Conservation (phyloP, 2,329 filamentous ascomycete genomes). For the Fusarium siculi region DNA sequence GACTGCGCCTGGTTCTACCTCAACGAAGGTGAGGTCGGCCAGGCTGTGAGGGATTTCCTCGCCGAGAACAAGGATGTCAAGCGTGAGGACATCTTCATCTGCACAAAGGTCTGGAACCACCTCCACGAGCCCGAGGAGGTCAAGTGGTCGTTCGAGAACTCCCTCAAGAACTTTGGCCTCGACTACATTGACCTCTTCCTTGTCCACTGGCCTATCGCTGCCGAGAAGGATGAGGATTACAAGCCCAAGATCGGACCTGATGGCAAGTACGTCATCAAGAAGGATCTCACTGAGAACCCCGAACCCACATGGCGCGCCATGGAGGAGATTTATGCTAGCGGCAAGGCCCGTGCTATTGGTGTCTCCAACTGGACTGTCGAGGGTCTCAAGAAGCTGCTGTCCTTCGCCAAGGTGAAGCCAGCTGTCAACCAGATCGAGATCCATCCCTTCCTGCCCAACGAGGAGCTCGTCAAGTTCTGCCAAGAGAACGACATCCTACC, state of each 20-base stretch:
- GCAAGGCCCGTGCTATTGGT: conserved; percentile 59
- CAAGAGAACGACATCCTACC: conserved; percentile 61
- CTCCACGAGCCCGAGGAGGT: conserved; percentile 61
- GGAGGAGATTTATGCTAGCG: conserved; percentile 57
- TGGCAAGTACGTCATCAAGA: conserved; percentile 61
- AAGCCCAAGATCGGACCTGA: conserved; percentile 57
- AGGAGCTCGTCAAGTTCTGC: conserved; percentile 64
- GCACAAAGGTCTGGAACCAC: conserved; percentile 71
- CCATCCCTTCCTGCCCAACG: conserved; percentile 54
- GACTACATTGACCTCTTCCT: conserved; percentile 65
- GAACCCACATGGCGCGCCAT: conserved; percentile 66
- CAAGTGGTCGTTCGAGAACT: conserved; percentile 59
- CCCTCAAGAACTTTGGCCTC: conserved; percentile 60
- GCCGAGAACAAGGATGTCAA: conserved; percentile 37
- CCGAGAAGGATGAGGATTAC: conserved; percentile 56
- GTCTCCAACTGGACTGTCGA: conserved; percentile 62
- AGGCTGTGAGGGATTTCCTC: conserved; percentile 53
- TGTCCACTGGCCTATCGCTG: conserved; percentile 60
- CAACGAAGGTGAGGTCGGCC: conserved; percentile 57
- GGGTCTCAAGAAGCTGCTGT: conserved; percentile 48
- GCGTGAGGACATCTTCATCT: conserved; percentile 59
- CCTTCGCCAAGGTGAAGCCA: conserved; percentile 58
- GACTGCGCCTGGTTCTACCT: conserved; percentile 61
- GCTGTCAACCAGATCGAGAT: conserved; percentile 60
- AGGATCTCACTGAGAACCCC: conserved; percentile 50